These are phyloP conservation scores for Linaria vulgaris DNA, from an alignment of 257 asterid species.

Conservation along the genomic window DNA sequence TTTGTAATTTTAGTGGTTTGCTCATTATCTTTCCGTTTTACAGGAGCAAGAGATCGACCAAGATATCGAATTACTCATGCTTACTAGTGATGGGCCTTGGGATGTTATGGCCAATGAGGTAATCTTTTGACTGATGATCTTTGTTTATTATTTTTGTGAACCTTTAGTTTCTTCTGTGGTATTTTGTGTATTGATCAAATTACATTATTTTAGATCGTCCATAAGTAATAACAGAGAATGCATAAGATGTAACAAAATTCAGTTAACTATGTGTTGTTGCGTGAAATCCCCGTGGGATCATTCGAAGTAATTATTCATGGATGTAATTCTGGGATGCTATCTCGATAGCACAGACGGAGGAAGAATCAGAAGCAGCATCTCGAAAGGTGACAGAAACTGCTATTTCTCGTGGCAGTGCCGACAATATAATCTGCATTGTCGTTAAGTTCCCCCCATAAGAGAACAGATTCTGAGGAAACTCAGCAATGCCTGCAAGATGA, in stretches of 20 bases:
- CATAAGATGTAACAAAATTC: no score
- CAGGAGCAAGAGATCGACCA: slow-evolving; percentile 88
- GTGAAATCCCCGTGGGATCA: no score
- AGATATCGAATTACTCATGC: slow-evolving; percentile 82
- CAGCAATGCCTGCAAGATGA: slow-evolving; percentile 13
- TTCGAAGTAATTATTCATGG: background rate
- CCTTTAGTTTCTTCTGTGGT: no score
- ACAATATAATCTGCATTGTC: slow-evolving; percentile 93
- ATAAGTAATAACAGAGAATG: no score
- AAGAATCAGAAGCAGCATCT: slow-evolving; percentile 85
- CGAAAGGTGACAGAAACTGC: slow-evolving; percentile 95
- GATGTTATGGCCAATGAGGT: slow-evolving; percentile 96
- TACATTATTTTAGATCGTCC: no score
- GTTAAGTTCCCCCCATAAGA: slow-evolving; percentile 74
- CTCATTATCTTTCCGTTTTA: slow-evolving; percentile 20
- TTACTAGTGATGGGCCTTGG: slow-evolving; percentile 98
- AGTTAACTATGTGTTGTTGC: no score
- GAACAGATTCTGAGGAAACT: no score
- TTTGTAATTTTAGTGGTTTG: background rate
- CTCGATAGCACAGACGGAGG: slow-evolving; percentile 72
- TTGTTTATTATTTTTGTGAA: no score
- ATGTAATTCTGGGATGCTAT: slow-evolving; percentile 67
- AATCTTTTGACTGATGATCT: slow-evolving; percentile 6
- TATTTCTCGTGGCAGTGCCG: slow-evolving; percentile 91
- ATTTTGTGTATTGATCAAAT: no score